phyloP scores from a whole-genome alignment of 2,329 filamentous ascomycete species.

The Zasmidium cellare region DNA sequence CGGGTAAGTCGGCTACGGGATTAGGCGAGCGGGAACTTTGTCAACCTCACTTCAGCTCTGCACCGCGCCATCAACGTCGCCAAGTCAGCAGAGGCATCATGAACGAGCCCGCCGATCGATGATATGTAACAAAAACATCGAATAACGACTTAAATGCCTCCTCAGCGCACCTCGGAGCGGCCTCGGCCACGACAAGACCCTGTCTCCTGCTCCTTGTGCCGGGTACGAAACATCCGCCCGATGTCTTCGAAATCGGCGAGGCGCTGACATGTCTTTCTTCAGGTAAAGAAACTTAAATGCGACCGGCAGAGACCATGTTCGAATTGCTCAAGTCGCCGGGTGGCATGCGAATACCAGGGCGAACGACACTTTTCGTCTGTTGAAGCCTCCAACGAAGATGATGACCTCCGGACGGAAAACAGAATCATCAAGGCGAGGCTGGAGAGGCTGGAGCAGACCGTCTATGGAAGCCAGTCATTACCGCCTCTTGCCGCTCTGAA shows the following conservation, averaged over 20 bases:
- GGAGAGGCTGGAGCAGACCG: conserved; percentile 19
- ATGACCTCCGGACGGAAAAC: conserved; percentile 21
- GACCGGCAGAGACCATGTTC: conserved; percentile 24
- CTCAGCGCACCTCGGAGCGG: conserved; percentile 4
- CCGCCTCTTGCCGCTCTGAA: not conserved
- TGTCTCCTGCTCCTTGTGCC: conserved; percentile 26
- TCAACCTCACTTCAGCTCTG: too few species aligned
- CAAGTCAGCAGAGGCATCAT: not conserved
- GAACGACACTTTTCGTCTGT: not conserved
- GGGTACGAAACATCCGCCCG: not conserved
- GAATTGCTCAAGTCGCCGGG: conserved; percentile 24
- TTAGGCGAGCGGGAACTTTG: too few species aligned
- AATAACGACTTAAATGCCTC: conserved; percentile 5
- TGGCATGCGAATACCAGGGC: conserved; percentile 20
- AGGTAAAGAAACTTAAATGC: conserved; percentile 20
- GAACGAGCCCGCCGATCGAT: not conserved
- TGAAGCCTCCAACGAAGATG: not conserved
- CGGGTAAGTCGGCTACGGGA: too few species aligned
- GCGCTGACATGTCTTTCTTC: not conserved
- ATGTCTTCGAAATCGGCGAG: not conserved
- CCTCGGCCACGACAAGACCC: conserved; percentile 25
- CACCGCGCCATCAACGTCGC: too few species aligned
- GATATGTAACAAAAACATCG: not conserved
- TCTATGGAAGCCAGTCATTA: conserved; percentile 8
- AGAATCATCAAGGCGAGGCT: conserved; percentile 18